Evolutionary conservation across 495 filamentous ascomycete species (phyloP).

Genomic region (Penicillium pancosmium): DNA sequence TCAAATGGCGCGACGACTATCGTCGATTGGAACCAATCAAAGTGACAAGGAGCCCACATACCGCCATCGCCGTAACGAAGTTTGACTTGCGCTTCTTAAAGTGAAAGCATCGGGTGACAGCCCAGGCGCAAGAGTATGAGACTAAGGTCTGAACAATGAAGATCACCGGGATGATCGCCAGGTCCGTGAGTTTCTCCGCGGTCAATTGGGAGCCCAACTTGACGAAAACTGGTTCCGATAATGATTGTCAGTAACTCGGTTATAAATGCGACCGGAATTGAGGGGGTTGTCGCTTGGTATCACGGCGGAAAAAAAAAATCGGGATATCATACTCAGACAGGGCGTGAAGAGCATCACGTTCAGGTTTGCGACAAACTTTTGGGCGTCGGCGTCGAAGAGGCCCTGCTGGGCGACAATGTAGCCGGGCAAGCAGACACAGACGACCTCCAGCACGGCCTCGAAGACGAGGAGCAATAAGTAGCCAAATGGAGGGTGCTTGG

Average conservation of each 20-base stretch:
- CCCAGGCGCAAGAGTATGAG: constrained; percentile 73
- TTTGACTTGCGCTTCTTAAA: constrained; percentile 85
- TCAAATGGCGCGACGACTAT: not conserved
- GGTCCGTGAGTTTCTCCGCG: constrained; percentile 82
- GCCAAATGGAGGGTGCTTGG: constrained; percentile 66
- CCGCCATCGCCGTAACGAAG: constrained; percentile 95
- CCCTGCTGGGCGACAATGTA: constrained; percentile 88
- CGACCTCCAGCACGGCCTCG: constrained; percentile 93
- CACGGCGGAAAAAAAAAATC: not conserved
- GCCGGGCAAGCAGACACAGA: constrained; percentile 94
- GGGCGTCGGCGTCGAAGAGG: constrained; percentile 90
- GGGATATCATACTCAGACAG: constrained; percentile 74
- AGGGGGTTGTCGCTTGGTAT: not conserved
- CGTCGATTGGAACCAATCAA: not conserved
- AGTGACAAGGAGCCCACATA: constrained; percentile 35
- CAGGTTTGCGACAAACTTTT: constrained; percentile 94
- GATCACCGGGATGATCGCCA: constrained; percentile 92
- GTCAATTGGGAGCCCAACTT: constrained; percentile 96
- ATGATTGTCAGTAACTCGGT: not conserved
- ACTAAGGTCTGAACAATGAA: constrained; percentile 85
- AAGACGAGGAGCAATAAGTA: constrained; percentile 87
- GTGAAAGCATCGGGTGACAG: constrained; percentile 70
- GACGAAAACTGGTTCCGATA: constrained; percentile 72
- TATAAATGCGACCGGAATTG: not conserved
- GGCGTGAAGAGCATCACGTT: constrained; percentile 95